A percentile compares a stretch with the other conserved stretches of the same genome.
phyloP scores from a whole-genome alignment of 495 filamentous ascomycete genomes.

The Xylaria bambusicola region DNA sequence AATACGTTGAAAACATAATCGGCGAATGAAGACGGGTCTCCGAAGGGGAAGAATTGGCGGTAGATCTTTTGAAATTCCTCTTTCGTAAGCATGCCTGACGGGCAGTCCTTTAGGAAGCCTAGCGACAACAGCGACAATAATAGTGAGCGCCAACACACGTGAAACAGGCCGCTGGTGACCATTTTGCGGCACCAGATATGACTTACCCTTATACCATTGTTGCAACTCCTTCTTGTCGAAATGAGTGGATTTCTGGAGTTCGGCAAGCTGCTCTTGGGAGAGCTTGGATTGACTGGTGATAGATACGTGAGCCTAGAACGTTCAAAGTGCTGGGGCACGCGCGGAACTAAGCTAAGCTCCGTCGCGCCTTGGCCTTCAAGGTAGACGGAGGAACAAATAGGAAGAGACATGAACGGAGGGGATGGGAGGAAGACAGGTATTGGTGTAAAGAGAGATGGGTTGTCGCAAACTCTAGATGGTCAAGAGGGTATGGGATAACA shows the following conservation, averaged over 20 bases:
- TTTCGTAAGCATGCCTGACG: constrained; percentile 92
- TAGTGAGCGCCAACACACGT: constrained; percentile 1
- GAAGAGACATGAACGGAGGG: background rate
- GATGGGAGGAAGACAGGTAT: background rate
- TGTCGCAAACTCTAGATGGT: background rate
- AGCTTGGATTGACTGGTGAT: constrained; percentile 81
- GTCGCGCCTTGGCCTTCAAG: background rate
- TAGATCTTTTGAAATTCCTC: constrained; percentile 99
- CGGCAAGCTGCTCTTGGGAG: constrained; percentile 87
- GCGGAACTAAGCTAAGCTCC: background rate
- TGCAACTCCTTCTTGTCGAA: constrained; percentile 99
- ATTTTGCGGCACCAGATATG: background rate
- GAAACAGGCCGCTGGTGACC: constrained; percentile 3
- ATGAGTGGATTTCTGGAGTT: constrained; percentile 93
- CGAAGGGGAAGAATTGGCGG: constrained; percentile 98
- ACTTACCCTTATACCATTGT: constrained; percentile 98
- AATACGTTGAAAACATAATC: constrained; percentile 99
- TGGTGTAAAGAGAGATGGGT: background rate
- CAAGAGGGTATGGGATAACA: constrained; percentile 6
- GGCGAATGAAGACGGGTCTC: constrained; percentile 93
- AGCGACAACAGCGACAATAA: constrained; percentile 17
- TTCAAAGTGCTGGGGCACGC: background rate
- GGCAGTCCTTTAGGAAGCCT: constrained; percentile 99
- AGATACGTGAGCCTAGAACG: constrained; percentile 8
- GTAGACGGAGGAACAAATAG: background rate